Base-by-base conservation (phyloP, 108 stramenopile species). In the Pseudonitzschia pungens region DNA sequence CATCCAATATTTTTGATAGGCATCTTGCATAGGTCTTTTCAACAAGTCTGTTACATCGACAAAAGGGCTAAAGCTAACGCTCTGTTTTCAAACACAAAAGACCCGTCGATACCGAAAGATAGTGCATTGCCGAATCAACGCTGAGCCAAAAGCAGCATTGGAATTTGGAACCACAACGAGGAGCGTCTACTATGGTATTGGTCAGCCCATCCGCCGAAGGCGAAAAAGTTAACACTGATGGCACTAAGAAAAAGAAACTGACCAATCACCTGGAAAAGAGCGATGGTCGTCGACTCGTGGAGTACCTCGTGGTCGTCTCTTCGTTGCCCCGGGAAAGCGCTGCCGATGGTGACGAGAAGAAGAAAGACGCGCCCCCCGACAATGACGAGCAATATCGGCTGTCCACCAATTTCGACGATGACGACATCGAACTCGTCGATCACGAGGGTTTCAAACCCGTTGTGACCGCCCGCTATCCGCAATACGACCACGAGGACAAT, bases 251-350 rank as follows among this genome's bases (percentile, higher is more conserved):
- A n/a, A 81, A 81, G 75, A 76, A 72, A 53, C 43, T 76, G 51
- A 42, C 65, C 11, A 66, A 53, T 20, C 24, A 24, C 33, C 32
- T 63, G 40, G 68, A 81, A 42, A 69, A 76, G 26, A 66, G 55
- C 40, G 75, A 71, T 31, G 84, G 83, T 31, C 80, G 86, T 22
- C 81, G 92, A 52, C 76, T 94, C 60, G 92, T 93, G 18, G 95
- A 96, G 70, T 96, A 96, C 65, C 89, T 96, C 69, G 89, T 93
- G 15, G 87, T 96, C 15, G 86, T 93, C 7, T 88, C 87, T 20
- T 77, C 76, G 20, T 64, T 81, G 12, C 64, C 65, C 7, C 69
- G 74, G 10, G 62, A 75, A 20, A 26, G 8, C 24, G 21, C 11
- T 5, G 54, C 24, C 54, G n/a, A n/a, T n/a, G 29, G 32, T 15